Conservation (phyloP, 805 yeast species). For the Kodamaea hsintzibuensis region DNA sequence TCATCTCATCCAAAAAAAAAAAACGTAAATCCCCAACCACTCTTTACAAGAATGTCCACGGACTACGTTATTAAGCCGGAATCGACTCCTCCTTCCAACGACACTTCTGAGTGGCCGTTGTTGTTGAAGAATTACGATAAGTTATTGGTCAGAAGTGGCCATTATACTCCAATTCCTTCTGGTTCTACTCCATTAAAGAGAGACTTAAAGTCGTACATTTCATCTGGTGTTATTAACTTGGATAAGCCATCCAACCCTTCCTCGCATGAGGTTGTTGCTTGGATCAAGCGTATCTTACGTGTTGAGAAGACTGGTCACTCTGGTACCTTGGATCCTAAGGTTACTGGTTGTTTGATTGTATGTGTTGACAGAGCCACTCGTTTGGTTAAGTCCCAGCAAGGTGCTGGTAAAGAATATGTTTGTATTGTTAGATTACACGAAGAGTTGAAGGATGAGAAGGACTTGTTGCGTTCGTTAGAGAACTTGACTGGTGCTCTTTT, state of each 20-base stretch:
- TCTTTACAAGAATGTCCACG: conserved; percentile 8
- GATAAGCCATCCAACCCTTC: conserved; percentile 99
- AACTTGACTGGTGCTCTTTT: conserved; percentile 97
- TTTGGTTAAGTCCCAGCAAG: conserved; percentile 97
- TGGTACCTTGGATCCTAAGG: conserved; percentile 98
- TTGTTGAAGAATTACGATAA: conserved; percentile 92
- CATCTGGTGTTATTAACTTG: conserved; percentile 94
- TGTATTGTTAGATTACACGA: conserved; percentile 96
- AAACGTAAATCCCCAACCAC: conserved; percentile 9
- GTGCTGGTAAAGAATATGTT: conserved; percentile 99
- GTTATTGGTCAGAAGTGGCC: conserved; percentile 91
- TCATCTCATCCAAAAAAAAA: conserved; percentile 7
- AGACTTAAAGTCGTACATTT: conserved; percentile 84
- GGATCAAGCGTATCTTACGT: conserved; percentile 95
- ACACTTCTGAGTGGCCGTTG: conserved; percentile 95
- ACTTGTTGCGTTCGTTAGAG: conserved; percentile 82
- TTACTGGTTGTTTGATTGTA: conserved; percentile 97
- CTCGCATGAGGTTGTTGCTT: conserved; percentile 98
- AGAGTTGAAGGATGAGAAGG: conserved; percentile 86
- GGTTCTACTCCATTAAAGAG: conserved; percentile 95
- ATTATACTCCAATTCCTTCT: conserved; percentile 95
- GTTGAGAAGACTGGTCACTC: conserved; percentile 98
- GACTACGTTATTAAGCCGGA: conserved; percentile 87
- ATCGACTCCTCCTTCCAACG: conserved; percentile 70
- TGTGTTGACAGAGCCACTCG: conserved; percentile 98